Evolutionary conservation across 495 filamentous ascomycete genomes (phyloP).

Genomic region (Bryoglossum gracile): DNA sequence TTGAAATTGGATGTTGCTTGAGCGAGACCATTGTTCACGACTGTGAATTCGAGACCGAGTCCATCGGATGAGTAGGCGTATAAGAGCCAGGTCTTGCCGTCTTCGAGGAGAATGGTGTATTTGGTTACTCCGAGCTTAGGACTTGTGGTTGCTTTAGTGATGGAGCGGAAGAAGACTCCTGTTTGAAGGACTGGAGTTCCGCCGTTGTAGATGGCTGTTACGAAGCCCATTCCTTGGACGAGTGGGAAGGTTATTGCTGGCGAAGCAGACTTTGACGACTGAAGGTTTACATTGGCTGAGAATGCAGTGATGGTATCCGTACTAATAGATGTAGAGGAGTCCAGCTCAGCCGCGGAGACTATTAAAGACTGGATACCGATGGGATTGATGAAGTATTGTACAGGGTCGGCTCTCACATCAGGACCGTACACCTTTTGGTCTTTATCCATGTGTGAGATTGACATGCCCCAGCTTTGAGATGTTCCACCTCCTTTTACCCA

Average conservation of each 20-base stretch:
- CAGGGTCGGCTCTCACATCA: conserved; percentile 46
- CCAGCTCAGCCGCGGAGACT: conserved; percentile 71
- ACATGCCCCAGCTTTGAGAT: conserved; percentile 66
- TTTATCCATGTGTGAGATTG: conserved; percentile 62
- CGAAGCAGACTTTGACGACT: conserved; percentile 40
- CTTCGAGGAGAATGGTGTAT: conserved; percentile 63
- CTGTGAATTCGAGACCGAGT: conserved; percentile 35
- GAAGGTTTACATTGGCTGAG: conserved; percentile 65
- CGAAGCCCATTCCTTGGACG: conserved; percentile 84
- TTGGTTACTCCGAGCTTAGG: conserved; percentile 64
- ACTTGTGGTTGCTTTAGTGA: conserved; percentile 51
- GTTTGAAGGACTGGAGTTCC: conserved; percentile 66
- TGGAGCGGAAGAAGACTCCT: conserved; percentile 60
- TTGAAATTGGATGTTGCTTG: conserved; percentile 40
- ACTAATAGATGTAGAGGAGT: conserved; percentile 48
- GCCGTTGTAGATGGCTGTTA: conserved; percentile 70
- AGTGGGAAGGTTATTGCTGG: conserved; percentile 67
- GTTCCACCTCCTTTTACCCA: conserved; percentile 68
- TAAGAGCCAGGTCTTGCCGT: conserved; percentile 70
- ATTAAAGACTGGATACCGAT: conserved; percentile 74
- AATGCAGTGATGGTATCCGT: conserved; percentile 58
- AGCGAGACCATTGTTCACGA: conserved; percentile 38
- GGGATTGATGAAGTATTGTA: conserved; percentile 71
- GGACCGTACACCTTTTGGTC: conserved; percentile 57
- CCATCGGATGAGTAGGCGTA: conserved; percentile 58